A percentile compares a stretch with the other conserved stretches of the same genome.
phyloP scores from a whole-genome alignment of 2,329 filamentous ascomycete genomes.

The Colletotrichum graminicola region DNA sequence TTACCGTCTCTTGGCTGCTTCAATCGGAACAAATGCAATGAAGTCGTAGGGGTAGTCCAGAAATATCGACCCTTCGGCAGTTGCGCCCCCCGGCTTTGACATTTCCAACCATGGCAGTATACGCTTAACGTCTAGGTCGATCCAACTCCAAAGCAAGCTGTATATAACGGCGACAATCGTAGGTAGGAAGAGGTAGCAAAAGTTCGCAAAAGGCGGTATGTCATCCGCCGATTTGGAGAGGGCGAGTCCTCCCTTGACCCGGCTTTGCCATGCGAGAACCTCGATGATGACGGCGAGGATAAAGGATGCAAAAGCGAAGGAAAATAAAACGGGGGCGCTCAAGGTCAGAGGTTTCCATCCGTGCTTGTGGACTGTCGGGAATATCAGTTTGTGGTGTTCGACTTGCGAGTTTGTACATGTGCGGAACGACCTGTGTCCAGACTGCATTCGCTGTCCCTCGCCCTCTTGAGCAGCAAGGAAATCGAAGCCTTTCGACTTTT shows the following conservation, averaged over 20 bases:
- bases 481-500: conserved; percentile 6
- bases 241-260: conserved; percentile 55
- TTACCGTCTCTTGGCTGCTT: conserved; percentile 46
- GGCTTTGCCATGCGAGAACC: conserved; percentile 55
- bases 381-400: conserved; percentile 4
- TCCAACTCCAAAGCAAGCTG: conserved; percentile 69
- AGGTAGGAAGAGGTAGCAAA: conserved; percentile 64
- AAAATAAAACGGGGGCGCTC: conserved; percentile 52
- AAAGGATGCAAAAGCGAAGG: conserved; percentile 53
- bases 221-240: conserved; percentile 45
- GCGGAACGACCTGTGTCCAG: conserved; percentile 21
- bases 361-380: conserved; percentile 16
- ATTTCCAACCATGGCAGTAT: conserved; percentile 72
- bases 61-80: conserved; percentile 60
- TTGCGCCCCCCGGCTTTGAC: conserved; percentile 59
- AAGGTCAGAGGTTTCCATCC: conserved; percentile 56
- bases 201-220: conserved; percentile 52
- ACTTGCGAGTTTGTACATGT: neutral
- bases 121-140: conserved; percentile 69
- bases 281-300: conserved; percentile 60
- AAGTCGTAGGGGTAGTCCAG: conserved; percentile 65
- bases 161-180: conserved; percentile 67
- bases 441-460: conserved; percentile 20
- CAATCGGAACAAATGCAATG: conserved; percentile 49
- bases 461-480: conserved; percentile 6